Conservation (phyloP, 768 basidiomycete genomes). For the Boletus sp. region DNA sequence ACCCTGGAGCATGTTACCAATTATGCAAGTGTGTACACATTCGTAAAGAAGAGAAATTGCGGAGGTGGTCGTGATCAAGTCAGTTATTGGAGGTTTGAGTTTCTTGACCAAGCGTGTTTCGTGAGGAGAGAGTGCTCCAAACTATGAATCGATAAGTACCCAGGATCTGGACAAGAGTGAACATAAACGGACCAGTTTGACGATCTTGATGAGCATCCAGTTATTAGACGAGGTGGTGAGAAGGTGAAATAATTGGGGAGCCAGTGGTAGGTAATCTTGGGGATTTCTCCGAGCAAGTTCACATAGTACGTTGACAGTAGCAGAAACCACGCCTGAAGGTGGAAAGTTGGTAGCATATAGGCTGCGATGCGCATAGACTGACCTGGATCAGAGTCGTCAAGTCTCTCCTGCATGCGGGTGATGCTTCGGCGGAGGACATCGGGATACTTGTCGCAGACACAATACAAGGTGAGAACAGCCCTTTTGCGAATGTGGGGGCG, state of each 20-base stretch:
- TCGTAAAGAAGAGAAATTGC: conserved; percentile 97
- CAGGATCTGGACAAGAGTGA: not conserved
- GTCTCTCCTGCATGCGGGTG: conserved; percentile 68
- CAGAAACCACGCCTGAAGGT: conserved; percentile 79
- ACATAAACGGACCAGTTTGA: conserved; percentile 75
- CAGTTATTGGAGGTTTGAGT: conserved; percentile 89
- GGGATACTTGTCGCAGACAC: conserved; percentile 78
- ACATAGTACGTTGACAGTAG: conserved; percentile 91
- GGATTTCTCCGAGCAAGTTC: conserved; percentile 85
- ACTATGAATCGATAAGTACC: conserved; percentile 46
- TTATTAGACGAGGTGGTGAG: conserved; percentile 95
- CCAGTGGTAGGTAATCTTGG: conserved; percentile 76
- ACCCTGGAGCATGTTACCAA: conserved; percentile 91
- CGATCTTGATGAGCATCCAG: conserved; percentile 99
- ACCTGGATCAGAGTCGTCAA: conserved; percentile 79
- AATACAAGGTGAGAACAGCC: conserved; percentile 81
- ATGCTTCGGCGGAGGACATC: conserved; percentile 69
- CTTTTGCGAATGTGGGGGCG: conserved; percentile 86
- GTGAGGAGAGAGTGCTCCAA: conserved; percentile 87
- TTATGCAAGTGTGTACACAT: conserved; percentile 97
- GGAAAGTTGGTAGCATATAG: not conserved
- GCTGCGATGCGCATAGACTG: conserved; percentile 1
- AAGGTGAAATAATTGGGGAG: conserved; percentile 90
- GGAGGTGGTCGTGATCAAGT: conserved; percentile 91
- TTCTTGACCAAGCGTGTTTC: conserved; percentile 95